phyloP scores from a whole-genome alignment of 192 early-diverging fungal species.

The Rhizoclosmatium sp. region DNA sequence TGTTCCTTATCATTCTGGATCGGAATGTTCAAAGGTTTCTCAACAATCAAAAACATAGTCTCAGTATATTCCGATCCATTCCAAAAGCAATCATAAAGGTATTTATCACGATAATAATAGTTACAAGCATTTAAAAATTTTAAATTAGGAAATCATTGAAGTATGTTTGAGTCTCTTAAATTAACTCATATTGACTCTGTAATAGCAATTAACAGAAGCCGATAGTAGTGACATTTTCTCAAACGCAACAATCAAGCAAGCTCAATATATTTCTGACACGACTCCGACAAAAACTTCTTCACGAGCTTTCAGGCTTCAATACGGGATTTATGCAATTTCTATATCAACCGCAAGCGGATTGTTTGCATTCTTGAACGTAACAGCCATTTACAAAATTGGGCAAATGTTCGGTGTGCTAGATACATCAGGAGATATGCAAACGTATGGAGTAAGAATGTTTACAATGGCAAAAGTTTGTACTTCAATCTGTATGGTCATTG shows the following conservation, averaged over 20 bases:
- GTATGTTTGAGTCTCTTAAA: background rate
- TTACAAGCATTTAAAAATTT: background rate
- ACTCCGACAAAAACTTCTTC: background rate
- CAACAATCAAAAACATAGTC: background rate
- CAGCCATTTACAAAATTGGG: background rate
- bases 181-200: background rate
- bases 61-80: background rate
- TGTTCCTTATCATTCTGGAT: background rate
- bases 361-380: background rate
- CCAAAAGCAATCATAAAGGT: conserved; percentile 1
- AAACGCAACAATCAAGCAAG: background rate
- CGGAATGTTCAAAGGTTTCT: background rate
- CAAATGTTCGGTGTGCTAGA: background rate
- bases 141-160: background rate
- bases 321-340: background rate
- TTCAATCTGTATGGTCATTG: background rate
- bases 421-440: background rate
- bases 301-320: background rate
- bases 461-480: background rate
- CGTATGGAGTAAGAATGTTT: background rate
- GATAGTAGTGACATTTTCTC: background rate
- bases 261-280: background rate
- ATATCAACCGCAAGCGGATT: background rate
- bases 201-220: background rate
- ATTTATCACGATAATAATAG: background rate